phyloP scores from a whole-genome alignment of 2,329 filamentous ascomycete species.

The Phialemonium atrogriseum region DNA sequence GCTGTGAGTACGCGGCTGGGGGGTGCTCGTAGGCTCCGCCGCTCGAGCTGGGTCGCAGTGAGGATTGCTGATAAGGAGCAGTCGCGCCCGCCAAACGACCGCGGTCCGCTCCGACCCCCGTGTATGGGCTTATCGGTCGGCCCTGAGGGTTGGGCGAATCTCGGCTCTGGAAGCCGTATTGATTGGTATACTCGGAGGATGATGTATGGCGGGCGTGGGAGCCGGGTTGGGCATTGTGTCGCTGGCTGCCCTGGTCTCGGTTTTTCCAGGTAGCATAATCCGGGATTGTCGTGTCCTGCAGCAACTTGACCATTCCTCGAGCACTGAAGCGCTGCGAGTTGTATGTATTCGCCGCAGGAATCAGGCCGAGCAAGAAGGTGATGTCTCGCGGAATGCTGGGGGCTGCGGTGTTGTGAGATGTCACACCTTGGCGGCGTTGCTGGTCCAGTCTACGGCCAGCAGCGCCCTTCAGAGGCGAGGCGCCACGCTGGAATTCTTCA shows the following conservation, averaged over 20 bases:
- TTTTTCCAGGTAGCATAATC: slow-evolving; percentile 48
- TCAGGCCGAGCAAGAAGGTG: slow-evolving; percentile 59
- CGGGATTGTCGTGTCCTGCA: slow-evolving; percentile 61
- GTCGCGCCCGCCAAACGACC: slow-evolving; percentile 15
- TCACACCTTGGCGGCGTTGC: slow-evolving; percentile 47
- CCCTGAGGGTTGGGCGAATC: slow-evolving; percentile 11
- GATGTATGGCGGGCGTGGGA: slow-evolving; percentile 13
- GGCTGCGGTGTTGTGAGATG: slow-evolving; percentile 28
- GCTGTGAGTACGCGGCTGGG: slow-evolving; percentile 20
- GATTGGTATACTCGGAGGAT: slow-evolving; percentile 11
- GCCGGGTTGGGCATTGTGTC: slow-evolving; percentile 7
- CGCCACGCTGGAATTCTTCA: slow-evolving; percentile 80
- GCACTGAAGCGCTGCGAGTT: slow-evolving; percentile 62
- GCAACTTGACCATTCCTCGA: slow-evolving; percentile 61
- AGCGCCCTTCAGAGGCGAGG: slow-evolving; percentile 85
- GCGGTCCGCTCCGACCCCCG: slow-evolving; percentile 4
- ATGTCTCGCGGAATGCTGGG: slow-evolving; percentile 66
- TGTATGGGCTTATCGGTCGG: slow-evolving; percentile 3
- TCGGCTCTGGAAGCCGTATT: slow-evolving; percentile 13
- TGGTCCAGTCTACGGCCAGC: slow-evolving; percentile 80
- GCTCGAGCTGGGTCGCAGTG: slow-evolving; percentile 39
- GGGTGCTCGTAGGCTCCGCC: slow-evolving; percentile 34
- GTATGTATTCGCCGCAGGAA: slow-evolving; percentile 67
- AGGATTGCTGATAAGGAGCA: slow-evolving; percentile 42
- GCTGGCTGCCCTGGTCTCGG: slow-evolving; percentile 18